Base-by-base conservation (phyloP, 495 filamentous ascomycete species). In the Aspergillus ellipticus region DNA sequence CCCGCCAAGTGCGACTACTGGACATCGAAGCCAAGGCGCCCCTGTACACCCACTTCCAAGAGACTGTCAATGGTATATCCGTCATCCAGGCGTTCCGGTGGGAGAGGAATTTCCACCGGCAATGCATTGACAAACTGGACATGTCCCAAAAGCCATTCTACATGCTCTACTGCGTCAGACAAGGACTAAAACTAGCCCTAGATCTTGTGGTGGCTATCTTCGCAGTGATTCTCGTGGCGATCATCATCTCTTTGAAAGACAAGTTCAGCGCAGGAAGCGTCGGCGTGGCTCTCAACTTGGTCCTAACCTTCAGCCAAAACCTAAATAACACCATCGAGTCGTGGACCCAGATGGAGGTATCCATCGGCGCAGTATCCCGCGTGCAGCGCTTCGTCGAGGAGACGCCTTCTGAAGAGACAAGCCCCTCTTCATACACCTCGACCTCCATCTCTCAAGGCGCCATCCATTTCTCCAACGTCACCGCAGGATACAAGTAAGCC, bases 41-140 rank as follows among this genome's bases (percentile, higher is more conserved):
- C 0, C 79, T 93, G 0, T 92, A 89, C 62, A 85, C 89, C 48
- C 82, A 85, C 42, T 90, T 93, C 58, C 75, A 81, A 0, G 84
- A 85, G 10, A 78, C 81, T 0, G 72, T 90, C 4, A 76, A 77
- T 0, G 89, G 89, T 13, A 77, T 89, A 0, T 66, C 81, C 24
- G 90, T 84, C 11, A 89, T 94, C 53, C 83, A 89, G 10, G 83
- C 85, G 0, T 92, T 86, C 62, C 81, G 79, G 48, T 89, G 88
- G 74, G 63, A 74, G 0, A 7, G 24, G 1, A 6, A 31, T 10
- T 17, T 39, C 22, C 10, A 13, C 0, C 17, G 26, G 66, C 81
- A 33, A 72, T 75, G 2, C 88, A 86, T 58, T 75, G 6, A 10
- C 0, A 84, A 47, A 66, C 73, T 91, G 3, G 85, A 92, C 61